phyloP scores from a whole-genome alignment of 768 basidiomycete genomes.

The Lactarius trivialis region DNA sequence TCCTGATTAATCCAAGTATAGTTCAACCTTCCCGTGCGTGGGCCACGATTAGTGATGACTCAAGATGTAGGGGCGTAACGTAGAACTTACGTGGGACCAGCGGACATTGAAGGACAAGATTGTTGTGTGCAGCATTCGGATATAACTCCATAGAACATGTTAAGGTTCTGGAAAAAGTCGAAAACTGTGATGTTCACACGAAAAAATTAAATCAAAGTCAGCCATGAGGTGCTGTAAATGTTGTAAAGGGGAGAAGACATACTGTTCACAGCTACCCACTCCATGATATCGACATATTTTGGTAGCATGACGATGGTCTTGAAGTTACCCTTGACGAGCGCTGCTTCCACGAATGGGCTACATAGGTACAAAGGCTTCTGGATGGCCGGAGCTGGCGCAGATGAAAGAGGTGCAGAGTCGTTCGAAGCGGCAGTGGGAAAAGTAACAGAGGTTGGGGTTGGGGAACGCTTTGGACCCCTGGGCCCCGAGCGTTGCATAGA shows the following conservation, averaged over 20 bases:
- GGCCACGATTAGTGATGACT: background rate
- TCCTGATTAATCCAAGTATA: conserved; percentile 94
- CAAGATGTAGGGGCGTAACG: background rate
- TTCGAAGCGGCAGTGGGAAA: conserved; percentile 35
- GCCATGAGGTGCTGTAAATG: background rate
- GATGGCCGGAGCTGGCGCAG: conserved; percentile 36
- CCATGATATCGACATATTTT: conserved; percentile 92
- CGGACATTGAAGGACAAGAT: conserved; percentile 88
- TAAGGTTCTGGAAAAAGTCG: conserved; percentile 96
- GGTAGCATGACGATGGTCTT: conserved; percentile 97
- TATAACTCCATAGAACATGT: conserved; percentile 93
- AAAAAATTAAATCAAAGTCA: conserved; percentile 7
- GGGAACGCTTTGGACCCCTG: conserved; percentile 63
- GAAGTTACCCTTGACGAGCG: conserved; percentile 96
- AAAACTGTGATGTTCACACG: conserved; percentile 51
- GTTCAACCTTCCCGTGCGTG: conserved; percentile 53
- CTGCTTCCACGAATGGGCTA: conserved; percentile 91
- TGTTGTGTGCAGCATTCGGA: conserved; percentile 90
- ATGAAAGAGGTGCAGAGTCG: conserved; percentile 32
- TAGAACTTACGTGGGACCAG: conserved; percentile 65
- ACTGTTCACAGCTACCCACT: conserved; percentile 97
- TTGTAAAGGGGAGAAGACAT: conserved; percentile 30
- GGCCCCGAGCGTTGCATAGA: conserved; percentile 64
- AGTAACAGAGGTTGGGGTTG: conserved; percentile 66
- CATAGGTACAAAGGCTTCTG: conserved; percentile 80